Base-by-base conservation (phyloP, 164 flowering plant species). In the Akebia trifoliata region DNA sequence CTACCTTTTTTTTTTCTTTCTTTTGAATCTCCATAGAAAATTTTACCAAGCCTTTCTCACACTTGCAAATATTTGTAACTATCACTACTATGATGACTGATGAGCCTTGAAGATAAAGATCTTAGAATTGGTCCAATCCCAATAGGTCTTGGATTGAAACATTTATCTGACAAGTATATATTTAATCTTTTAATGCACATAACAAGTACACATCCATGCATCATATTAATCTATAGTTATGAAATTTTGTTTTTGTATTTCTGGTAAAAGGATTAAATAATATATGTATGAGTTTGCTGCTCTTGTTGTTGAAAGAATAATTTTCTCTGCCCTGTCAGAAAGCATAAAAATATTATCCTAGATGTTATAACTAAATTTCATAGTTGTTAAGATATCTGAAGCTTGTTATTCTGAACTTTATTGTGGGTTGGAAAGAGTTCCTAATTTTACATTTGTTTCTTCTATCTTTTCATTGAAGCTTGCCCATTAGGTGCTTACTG, bases 401-500 rank as follows among this genome's bases (percentile, higher is more conserved):
- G 25, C 30, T 40, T 28, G 22, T 35, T 22, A 11, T 20, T 1
- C 7, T n/a, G 45, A 21, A 22, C 1, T 15, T 61, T 43, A 26
- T 26, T 60, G 20, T 17, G 22, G 47, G 21, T 29, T 38, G n/a
- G 51, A 24, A 51, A 42, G 20, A 50, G 18, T 52, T 21, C 37
- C 37, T 38, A 57, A 35, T 46, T 32, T 32, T 15, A 57, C 4
- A 24, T 11, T 51, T 42, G 47, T 53, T 51, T 11, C 49, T 43
- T 15, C 51, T 60, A 47, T 44, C 39, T 49, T 66, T 51, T 38
- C 17, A 44, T 30, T 72, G 75, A 61, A 83, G 88, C 95, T 68
- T 87, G 95, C 69, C 95, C 95, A 8, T 63, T 85, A 71, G 95
- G 95, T 63, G 71, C 95, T 48, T 81, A 83, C 49, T 87, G 92